Evolutionary conservation across 148 eudicot genomes (phyloP), one percentile per base, ranked within the genome.

Genomic region (Dianthus caryophyllus): DNA sequence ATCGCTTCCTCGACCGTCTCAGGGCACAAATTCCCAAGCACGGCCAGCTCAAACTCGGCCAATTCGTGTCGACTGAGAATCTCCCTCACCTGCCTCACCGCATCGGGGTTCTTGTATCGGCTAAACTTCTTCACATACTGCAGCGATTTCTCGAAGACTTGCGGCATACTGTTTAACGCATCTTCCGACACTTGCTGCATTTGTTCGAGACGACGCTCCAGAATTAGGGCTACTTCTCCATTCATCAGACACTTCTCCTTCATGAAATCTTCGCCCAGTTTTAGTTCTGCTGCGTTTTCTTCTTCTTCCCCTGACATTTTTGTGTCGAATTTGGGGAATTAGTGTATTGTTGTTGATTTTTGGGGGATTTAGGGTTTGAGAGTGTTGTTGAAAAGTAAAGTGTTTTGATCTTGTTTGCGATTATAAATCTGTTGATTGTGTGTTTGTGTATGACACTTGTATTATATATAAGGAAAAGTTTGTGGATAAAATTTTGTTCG

Each of bases 181-280:
- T 93, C 98, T 6, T 93, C 98, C 0, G 88, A 78, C 78, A 86
- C 69, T 67, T 81, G 88, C 67, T 92, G 96, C 46, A 85, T 83
- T 76, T 93, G 98, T 70, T 93, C 98, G 27, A 84, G 83, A 61
- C 84, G 86, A 63, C 75, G 91, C 25, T 89, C 98, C 1, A 93
- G 85, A 65, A 93, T 93, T 68, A 89, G 68, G 15, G 98, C 48
- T 22, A 93, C 98, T 78, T 93, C 98, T 46, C 96, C 84, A 55
- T 93, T 93, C 96, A 89, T 93, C 20, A 93, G 57, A 71, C 98
- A 93, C 77, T 93, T 93, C n/a, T 91, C 98, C 78, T 93, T 93
- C 51, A 93, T 69, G 77, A 93, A 93, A 50, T 93, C 98, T 76
- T 86, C 91, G 11, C 91, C 91, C 0, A 88, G 69, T 68, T 88